Conservation (phyloP, 2,329 filamentous ascomycete species). For the Trichoderma breve region DNA sequence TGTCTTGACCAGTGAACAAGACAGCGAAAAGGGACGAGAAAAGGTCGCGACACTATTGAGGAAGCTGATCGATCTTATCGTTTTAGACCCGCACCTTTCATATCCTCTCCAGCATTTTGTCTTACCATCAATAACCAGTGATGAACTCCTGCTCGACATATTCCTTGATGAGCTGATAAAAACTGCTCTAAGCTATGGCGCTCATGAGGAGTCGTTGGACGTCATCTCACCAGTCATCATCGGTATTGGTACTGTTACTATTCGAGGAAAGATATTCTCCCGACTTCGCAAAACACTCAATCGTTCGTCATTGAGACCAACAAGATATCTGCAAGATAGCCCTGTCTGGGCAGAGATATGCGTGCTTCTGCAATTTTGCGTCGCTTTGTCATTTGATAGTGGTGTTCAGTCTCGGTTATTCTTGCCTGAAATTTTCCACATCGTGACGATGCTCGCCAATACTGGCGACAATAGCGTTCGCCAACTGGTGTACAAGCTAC, state of each 20-base stretch:
- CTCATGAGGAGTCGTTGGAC: slow-evolving; percentile 59
- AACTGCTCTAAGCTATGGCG: slow-evolving; percentile 55
- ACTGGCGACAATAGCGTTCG: slow-evolving; percentile 59
- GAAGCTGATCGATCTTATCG: slow-evolving; percentile 64
- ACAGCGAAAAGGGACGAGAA: slow-evolving; percentile 65
- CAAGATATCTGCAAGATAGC: slow-evolving; percentile 63
- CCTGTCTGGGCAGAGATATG: slow-evolving; percentile 69
- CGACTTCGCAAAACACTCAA: slow-evolving; percentile 66
- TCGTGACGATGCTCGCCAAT: slow-evolving; percentile 69
- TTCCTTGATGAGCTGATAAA: slow-evolving; percentile 67
- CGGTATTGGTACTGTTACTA: slow-evolving; percentile 62
- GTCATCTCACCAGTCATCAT: slow-evolving; percentile 61
- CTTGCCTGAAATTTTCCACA: slow-evolving; percentile 66
- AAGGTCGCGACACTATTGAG: slow-evolving; percentile 62
- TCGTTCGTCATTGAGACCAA: slow-evolving; percentile 64
- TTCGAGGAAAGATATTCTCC: slow-evolving; percentile 64
- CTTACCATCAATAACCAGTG: slow-evolving; percentile 63
- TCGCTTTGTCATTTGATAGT: slow-evolving; percentile 66
- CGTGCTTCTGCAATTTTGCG: slow-evolving; percentile 63
- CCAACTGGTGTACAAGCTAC: slow-evolving; percentile 58
- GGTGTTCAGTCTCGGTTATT: slow-evolving; percentile 66
- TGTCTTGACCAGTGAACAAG: slow-evolving; percentile 56
- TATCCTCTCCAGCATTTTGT: slow-evolving; percentile 63
- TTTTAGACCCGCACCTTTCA: slow-evolving; percentile 58
- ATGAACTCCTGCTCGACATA: slow-evolving; percentile 64